phyloP scores from a whole-genome alignment of 129 eudicot species.

The Cynara cardunculus region DNA sequence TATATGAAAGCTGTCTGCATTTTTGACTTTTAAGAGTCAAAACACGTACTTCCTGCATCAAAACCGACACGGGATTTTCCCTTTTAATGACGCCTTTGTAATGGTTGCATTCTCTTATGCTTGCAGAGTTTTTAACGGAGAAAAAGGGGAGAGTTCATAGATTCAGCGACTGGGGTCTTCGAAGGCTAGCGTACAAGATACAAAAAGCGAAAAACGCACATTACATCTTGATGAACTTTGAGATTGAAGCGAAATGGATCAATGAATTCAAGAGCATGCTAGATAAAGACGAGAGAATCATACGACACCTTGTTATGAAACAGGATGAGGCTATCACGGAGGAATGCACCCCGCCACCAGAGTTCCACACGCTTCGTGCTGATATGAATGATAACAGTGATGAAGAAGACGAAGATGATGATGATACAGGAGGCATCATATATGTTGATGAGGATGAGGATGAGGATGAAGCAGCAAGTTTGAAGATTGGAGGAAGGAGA shows the following conservation, averaged over 20 bases:
- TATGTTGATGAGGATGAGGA: conserved; percentile 29
- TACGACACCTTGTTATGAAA: conserved; percentile 94
- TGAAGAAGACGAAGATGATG: conserved; percentile 41
- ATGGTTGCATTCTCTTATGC: neutral
- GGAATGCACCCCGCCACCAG: conserved; percentile 89
- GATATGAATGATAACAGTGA: conserved; percentile 57
- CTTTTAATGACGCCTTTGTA: neutral
- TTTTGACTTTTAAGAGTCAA: neutral
- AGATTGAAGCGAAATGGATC: conserved; percentile 75
- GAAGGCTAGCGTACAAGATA: conserved; percentile 83
- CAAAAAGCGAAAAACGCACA: conserved; percentile 77
- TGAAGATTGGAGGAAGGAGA: conserved; percentile 25
- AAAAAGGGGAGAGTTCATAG: conserved; percentile 92
- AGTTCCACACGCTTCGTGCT: conserved; percentile 59
- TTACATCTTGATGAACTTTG: conserved; percentile 89
- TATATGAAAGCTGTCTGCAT: neutral
- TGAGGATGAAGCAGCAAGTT: conserved; percentile 14
- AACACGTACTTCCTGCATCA: neutral
- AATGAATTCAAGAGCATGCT: conserved; percentile 80
- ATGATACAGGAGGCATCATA: conserved; percentile 22
- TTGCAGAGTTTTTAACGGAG: conserved; percentile 72
- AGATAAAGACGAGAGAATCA: conserved; percentile 86
- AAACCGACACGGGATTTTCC: conserved; percentile 5
- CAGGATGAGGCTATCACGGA: conserved; percentile 72
- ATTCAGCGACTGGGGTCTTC: conserved; percentile 94